Evolutionary conservation across 2,329 filamentous ascomycete genomes (phyloP).

Genomic region (Pseudogymnoascus sp.): DNA sequence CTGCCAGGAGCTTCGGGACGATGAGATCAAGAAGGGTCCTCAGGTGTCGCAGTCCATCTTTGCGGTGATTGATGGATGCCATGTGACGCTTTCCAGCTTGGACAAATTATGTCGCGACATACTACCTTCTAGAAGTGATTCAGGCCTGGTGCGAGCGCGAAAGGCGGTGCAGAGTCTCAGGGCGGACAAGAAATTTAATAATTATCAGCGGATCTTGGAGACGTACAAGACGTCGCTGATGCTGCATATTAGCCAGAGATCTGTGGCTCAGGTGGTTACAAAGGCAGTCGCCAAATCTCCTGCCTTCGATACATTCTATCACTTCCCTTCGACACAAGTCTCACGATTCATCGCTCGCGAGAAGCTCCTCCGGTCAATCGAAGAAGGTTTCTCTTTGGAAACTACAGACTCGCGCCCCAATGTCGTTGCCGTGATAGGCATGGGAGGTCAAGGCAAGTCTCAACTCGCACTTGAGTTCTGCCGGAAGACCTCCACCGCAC

Average conservation of each 20-base stretch:
- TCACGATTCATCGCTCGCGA: slow-evolving; percentile 18
- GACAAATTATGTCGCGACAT: neutral
- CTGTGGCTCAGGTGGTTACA: neutral
- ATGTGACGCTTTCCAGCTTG: neutral
- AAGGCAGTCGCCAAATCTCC: neutral
- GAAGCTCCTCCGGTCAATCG: slow-evolving; percentile 17
- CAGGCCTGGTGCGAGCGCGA: neutral
- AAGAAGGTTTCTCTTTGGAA: slow-evolving; percentile 9
- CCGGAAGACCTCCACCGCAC: slow-evolving; percentile 8
- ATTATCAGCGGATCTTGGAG: neutral
- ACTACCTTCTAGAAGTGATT: neutral
- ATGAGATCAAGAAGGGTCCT: neutral
- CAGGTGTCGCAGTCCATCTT: neutral
- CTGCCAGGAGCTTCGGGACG: neutral
- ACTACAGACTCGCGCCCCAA: neutral
- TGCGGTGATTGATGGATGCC: neutral
- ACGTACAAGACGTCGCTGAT: neutral
- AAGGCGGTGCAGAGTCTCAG: neutral
- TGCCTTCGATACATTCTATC: neutral
- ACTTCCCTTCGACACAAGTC: neutral
- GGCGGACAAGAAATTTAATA: neutral
- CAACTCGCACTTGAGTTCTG: slow-evolving; percentile 22
- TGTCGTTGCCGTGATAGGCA: slow-evolving; percentile 18
- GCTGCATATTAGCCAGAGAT: neutral
- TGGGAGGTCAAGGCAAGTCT: slow-evolving; percentile 23